Evolutionary conservation across 768 basidiomycete species (phyloP).

Genomic region (Coprinopsis cinerea): DNA sequence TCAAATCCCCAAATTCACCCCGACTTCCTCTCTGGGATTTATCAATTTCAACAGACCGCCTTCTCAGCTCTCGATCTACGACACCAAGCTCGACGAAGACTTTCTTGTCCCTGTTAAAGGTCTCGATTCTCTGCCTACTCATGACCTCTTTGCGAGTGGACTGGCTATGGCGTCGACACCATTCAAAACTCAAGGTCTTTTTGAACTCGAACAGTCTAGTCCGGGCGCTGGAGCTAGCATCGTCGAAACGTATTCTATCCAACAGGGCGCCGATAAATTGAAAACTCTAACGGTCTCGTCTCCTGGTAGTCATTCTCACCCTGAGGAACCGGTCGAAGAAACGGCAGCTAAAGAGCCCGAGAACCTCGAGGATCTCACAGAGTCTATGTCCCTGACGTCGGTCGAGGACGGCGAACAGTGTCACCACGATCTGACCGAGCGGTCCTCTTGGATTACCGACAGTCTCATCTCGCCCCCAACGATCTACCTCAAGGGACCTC

Average conservation of each 20-base stretch:
- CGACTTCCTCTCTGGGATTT: slow-evolving; percentile 20
- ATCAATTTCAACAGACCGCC: slow-evolving; percentile 38
- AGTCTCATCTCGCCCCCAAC: slow-evolving; percentile 41
- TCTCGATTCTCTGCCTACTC: not conserved
- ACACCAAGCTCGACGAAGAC: slow-evolving; percentile 16
- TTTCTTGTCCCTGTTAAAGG: slow-evolving; percentile 6
- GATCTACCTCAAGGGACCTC: slow-evolving; percentile 16
- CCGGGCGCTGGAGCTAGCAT: no score
- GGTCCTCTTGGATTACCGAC: slow-evolving; percentile 33
- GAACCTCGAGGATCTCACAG: not conserved
- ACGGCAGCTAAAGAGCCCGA: not conserved
- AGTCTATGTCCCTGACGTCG: slow-evolving; percentile 8
- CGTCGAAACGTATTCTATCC: no score
- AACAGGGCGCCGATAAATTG: no score
- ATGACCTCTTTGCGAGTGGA: not conserved
- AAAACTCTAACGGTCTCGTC: no score
- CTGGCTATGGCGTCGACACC: not conserved
- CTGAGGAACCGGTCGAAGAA: not conserved
- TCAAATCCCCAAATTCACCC: slow-evolving; percentile 12
- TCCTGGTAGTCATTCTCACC: no score
- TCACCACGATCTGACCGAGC: not conserved
- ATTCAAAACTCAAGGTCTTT: no score
- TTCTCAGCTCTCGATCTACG: slow-evolving; percentile 27
- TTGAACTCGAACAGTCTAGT: no score
- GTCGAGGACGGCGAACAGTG: not conserved